Base-by-base conservation (phyloP, 805 yeast species). In the Blastobotrys attinorum region DNA sequence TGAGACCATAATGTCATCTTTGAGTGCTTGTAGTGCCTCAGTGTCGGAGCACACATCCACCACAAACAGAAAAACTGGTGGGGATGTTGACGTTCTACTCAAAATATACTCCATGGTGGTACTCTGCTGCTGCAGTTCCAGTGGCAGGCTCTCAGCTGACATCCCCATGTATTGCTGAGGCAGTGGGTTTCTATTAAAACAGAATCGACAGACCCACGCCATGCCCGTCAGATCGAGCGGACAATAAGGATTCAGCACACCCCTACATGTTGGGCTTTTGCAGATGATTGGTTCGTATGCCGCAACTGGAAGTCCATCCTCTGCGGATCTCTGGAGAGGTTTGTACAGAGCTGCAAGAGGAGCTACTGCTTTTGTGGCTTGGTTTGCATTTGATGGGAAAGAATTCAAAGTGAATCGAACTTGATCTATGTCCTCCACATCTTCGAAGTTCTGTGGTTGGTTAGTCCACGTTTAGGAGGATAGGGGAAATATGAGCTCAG, bases 261-360 rank as follows among this genome's bases (percentile, higher is more conserved):
- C 78, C 49, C 80, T 77, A 72, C 97, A 89, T 11, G 42, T 43
- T 47, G 75, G 75, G 21, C 76, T 75, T 45, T 83, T 71, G 67
- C 95, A 87, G 35, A 73, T 61, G 32, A 77, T 76, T 4, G 95
- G 95, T 57, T 85, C 92, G 61, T 86, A 84, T 44, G 73, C 71
- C 38, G 86, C 85, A 40, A 81, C 59, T 16, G 81, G 79, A 44
- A 84, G 67, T 47, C 79, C 85, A 8, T 35, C 44, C 7, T 22
- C 39, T 2, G 79, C 84, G 44, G 81, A 84, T 46, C 83, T 72
- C 57, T 83, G 78, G 53, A 89, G 70, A 4, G 97, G 97, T 10
- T 95, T 85, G 65, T 86, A 88, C 44, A 89, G 66, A 45, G 92
- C 79, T 22, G 96, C 95, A 18, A 89, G 75, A 10, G 97, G 97